Percentiles rank a stretch among this genome's conserved stretches.
Evolutionary conservation across 139 green algal genomes (phyloP).

Genomic region (Picochlorum costavermella): DNA sequence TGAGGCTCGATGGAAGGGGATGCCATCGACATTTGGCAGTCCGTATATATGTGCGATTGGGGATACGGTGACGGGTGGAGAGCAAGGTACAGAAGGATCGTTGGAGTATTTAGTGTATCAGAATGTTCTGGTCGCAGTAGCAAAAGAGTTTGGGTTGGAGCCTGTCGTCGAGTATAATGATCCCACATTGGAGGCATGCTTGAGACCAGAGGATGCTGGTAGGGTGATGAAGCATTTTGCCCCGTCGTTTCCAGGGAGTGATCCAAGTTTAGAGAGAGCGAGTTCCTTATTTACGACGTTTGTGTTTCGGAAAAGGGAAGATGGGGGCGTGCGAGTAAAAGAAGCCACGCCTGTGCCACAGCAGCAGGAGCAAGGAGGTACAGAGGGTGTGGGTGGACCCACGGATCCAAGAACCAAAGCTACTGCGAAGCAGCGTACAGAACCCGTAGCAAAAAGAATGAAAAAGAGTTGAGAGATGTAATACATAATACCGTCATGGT

Average conservation of each 20-base stretch:
- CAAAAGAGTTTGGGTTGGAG: conserved; percentile 39
- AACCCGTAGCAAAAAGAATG: background rate
- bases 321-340: background rate
- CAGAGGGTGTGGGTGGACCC: background rate
- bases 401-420: background rate
- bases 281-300: conserved; percentile 29
- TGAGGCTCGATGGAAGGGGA: conserved; percentile 47
- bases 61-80: conserved; percentile 67
- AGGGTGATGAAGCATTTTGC: conserved; percentile 65
- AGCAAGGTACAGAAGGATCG: conserved; percentile 43
- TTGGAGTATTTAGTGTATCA: conserved; percentile 76
- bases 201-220: conserved; percentile 41
- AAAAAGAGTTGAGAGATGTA: conserved; percentile 2
- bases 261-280: conserved; percentile 23
- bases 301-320: conserved; percentile 31
- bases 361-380: conserved; percentile 1
- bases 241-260: conserved; percentile 39
- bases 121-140: conserved; percentile 47
- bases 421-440: background rate
- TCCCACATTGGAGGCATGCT: conserved; percentile 24
- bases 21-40: conserved; percentile 41
- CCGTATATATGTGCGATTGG: conserved; percentile 66
- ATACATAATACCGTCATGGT: background rate
- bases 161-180: conserved; percentile 45
- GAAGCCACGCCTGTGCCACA: background rate